Evolutionary conservation across 73 alveolate genomes (phyloP).

Genomic region (Paramecium octaurelia): DNA sequence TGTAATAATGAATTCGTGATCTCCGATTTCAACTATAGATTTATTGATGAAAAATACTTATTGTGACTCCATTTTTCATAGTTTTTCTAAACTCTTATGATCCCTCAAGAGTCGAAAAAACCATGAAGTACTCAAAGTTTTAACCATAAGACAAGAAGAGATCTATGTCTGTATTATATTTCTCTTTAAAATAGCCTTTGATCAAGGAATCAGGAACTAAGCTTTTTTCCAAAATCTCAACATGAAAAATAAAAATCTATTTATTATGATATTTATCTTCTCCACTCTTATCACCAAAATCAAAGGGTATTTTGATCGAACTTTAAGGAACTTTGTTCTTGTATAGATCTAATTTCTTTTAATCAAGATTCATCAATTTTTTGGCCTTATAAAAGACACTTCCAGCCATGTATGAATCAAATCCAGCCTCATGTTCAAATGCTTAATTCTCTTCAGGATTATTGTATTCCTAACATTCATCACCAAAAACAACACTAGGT

Average conservation of each 20-base stretch:
- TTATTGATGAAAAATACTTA: neutral
- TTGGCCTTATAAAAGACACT: neutral
- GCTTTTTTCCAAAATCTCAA: neutral
- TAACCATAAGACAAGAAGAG: neutral
- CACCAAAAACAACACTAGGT: neutral
- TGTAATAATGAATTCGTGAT: neutral
- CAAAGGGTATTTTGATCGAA: neutral
- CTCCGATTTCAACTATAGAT: neutral
- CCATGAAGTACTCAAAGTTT: neutral
- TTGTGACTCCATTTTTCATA: neutral
- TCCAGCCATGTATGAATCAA: conserved; percentile 30
- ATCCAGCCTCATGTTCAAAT: conserved; percentile 33
- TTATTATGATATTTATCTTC: neutral
- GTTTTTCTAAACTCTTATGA: neutral
- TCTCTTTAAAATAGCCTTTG: neutral
- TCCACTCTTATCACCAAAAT: neutral
- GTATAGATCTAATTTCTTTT: neutral
- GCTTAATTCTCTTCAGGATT: neutral
- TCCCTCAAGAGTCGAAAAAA: neutral
- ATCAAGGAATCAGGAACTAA: neutral
- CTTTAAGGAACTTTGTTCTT: conserved; percentile 20
- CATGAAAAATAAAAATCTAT: neutral
- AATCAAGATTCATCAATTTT: neutral
- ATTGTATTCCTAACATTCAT: neutral
- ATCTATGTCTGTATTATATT: neutral